phyloP scores from a whole-genome alignment of 2,329 filamentous ascomycete genomes.

The Pleurostoma richardsiae region DNA sequence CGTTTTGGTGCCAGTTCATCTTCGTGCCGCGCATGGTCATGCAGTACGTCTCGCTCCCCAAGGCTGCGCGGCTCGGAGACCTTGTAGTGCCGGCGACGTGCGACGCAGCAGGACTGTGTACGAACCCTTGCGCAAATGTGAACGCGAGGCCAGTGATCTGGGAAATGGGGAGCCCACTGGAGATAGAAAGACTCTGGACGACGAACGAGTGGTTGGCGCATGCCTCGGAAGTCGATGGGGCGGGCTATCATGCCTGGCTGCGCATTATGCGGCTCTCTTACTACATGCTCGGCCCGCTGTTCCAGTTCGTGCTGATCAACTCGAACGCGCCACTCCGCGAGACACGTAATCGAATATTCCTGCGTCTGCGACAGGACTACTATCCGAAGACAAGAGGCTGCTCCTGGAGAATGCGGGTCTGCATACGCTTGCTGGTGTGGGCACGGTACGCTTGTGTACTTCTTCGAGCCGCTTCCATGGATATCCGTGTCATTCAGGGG shows the following conservation, averaged over 20 bases:
- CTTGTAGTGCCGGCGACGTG: not conserved
- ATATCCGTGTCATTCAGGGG: not conserved
- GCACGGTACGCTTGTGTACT: not conserved
- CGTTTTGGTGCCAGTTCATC: not conserved
- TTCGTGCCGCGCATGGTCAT: not conserved
- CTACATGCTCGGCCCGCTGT: not conserved
- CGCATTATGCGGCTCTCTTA: not conserved
- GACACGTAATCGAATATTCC: not conserved
- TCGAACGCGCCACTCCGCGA: not conserved
- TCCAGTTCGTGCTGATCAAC: not conserved
- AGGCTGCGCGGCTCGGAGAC: not conserved
- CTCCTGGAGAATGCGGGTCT: not conserved
- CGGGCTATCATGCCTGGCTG: not conserved
- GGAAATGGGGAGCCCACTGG: not conserved
- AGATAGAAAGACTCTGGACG: not conserved
- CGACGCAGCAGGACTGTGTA: not conserved
- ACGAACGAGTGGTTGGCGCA: not conserved
- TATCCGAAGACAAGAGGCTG: not conserved
- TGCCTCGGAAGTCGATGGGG: not conserved
- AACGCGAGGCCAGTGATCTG: not conserved
- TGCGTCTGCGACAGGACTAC: not conserved
- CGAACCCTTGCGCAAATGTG: not conserved
- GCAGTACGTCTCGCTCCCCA: not conserved
- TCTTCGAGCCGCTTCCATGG: not conserved
- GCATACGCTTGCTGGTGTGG: not conserved